These are phyloP conservation scores for Zymoseptoria crescenta DNA, from an alignment of 2,329 filamentous ascomycete species.

Conservation along the genomic window DNA sequence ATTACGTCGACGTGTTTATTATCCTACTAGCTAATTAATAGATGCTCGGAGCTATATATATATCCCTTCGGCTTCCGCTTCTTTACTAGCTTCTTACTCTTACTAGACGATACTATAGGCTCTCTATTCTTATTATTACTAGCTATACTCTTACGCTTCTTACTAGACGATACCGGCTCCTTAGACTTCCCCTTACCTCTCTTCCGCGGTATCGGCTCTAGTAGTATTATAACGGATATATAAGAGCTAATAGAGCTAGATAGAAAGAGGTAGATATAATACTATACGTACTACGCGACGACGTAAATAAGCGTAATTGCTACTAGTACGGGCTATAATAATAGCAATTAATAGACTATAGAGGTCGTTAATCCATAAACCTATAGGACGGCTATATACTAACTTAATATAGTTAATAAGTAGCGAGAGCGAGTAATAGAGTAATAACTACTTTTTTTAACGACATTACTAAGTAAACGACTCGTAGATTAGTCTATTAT, in stretches of 20 bases:
- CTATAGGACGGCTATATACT: not conserved
- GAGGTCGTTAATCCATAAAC: not conserved
- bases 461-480: not conserved
- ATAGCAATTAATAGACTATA: not conserved
- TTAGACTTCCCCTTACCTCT: not conserved
- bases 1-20: not conserved
- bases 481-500: not conserved
- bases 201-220: not conserved
- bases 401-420: not conserved
- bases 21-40: not conserved
- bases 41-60: not conserved
- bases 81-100: too few relatives aligned
- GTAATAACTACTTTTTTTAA: not conserved
- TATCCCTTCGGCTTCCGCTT: too few relatives aligned
- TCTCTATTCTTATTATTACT: not conserved
- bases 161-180: not conserved
- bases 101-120: too few relatives aligned
- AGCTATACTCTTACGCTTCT: not conserved
- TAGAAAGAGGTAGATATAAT: too few relatives aligned
- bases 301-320: too few relatives aligned
- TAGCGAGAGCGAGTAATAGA: not conserved
- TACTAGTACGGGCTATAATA: not conserved
- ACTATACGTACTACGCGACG: too few relatives aligned
- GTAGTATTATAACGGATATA: not conserved
- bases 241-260: not conserved